Evolutionary conservation across 345 rosid species (phyloP), one percentile per base, ranked within the genome.

Genomic region (Hibiscus syriacus): DNA sequence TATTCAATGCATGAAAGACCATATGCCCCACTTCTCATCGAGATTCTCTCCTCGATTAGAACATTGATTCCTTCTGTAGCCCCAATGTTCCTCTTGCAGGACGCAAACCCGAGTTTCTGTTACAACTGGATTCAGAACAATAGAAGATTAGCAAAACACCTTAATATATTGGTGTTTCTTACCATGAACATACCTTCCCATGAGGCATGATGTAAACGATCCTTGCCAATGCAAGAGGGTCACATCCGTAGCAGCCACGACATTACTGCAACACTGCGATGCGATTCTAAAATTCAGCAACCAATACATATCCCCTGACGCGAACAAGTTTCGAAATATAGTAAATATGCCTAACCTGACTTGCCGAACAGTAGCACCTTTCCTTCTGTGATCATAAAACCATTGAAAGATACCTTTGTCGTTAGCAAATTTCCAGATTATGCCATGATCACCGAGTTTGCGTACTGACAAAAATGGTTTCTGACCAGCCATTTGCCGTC

Each of bases 371-470:
- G 97, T 87, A 65, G 97, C 96, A n/a, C 97, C 98, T 77, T 80
- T 90, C 80, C 92, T 87, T 79, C 88, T 66, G n/a, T n/a, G n/a
- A n/a, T n/a, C n/a, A n/a, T n/a, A n/a, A n/a, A n/a, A n/a, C n/a
- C n/a, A n/a, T n/a, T 82, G 69, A 73, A 88, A 93, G 72, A 93
- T 69, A 30, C 98, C 98, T 74, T 83, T 88, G 81, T 90, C 96
- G 69, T 83, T 71, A 66, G 98, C 98, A 73, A 93, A 86, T 80
- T 93, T 93, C 98, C 98, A 93, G 73, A 93, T 87, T 23, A 82
- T 97, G 67, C 94, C 98, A 85, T 90, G 97, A 77, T 97, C 98
- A 77, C 96, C 96, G 38, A 92, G 98, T 78, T 90, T 90, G 77
- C 90, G 88, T 69, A 93, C 87, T 55, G 96, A 94, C 57, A 79